Conservation (phyloP, 2,329 filamentous ascomycete genomes). For the Beauveria brongniartii region DNA sequence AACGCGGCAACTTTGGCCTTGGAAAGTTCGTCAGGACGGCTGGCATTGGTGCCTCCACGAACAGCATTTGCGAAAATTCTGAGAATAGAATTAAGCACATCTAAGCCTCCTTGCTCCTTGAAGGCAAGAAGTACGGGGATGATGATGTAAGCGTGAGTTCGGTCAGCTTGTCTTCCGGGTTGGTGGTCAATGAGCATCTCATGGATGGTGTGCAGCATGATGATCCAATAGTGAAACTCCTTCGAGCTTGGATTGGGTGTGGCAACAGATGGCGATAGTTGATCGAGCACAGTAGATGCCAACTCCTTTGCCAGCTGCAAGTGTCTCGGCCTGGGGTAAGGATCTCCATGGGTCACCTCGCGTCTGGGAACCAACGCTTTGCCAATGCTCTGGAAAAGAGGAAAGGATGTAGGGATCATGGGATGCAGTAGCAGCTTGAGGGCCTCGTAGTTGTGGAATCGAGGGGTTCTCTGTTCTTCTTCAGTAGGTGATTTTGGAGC, state of each 20-base stretch:
- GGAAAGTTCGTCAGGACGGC: conserved; percentile 35
- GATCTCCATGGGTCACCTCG: conserved; percentile 48
- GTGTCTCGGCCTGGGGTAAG: conserved; percentile 46
- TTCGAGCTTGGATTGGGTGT: conserved; percentile 43
- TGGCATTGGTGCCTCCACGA: conserved; percentile 27
- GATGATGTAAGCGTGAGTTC: conserved; percentile 45
- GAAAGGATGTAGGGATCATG: conserved; percentile 70
- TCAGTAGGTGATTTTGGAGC: conserved; percentile 31
- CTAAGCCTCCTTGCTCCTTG: conserved; percentile 70
- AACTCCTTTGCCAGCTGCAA: conserved; percentile 55
- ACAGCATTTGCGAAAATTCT: conserved; percentile 47
- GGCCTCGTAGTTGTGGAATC: conserved; percentile 67
- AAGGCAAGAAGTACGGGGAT: conserved; percentile 81
- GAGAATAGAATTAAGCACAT: conserved; percentile 64
- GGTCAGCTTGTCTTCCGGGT: conserved; percentile 40
- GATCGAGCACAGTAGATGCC: conserved; percentile 59
- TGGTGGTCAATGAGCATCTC: conserved; percentile 68
- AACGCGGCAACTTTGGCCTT: conserved; percentile 43
- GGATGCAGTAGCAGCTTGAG: conserved; percentile 71
- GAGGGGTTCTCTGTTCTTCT: conserved; percentile 34
- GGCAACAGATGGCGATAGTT: conserved; percentile 46
- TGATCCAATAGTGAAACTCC: conserved; percentile 73
- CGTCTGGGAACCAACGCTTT: conserved; percentile 72
- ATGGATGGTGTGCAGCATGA: conserved; percentile 68
- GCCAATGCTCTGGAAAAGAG: conserved; percentile 78